Evolutionary conservation across 148 eudicot genomes (phyloP), one percentile per base, ranked within the genome.

Genomic region (Arctostaphylos glauca): DNA sequence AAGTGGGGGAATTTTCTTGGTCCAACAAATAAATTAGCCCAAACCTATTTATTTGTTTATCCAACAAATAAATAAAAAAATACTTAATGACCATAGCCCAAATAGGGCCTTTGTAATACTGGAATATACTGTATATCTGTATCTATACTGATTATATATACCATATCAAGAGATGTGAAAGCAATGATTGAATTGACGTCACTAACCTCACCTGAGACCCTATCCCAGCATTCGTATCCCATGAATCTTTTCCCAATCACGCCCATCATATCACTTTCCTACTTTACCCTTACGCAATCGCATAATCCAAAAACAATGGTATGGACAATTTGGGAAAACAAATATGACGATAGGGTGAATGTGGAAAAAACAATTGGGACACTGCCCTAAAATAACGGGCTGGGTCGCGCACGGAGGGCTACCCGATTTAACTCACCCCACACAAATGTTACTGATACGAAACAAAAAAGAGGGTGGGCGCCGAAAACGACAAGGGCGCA

Each of bases 381-480:
- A 87, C 46, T 78, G 67, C 74, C 88, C 92, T 83, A 58, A 81
- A 84, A 81, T 23, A 72, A 72, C 88, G 89, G 91, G 19, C 50
- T 68, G 86, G 86, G 86, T 87, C 53, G 21, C 54, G 83, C 86
- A 87, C 84, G 88, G 43, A 66, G 80, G 76, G 38, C 53, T 72
- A 82, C 74, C 80, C 10, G 84, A 82, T 59, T 70, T 59, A 66
- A 81, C 46, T 41, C 41, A 19, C n/a, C 52, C 79, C 13, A 6
- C 70, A 48, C 38, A 21, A 49, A n/a, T 14, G 0, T 5, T 5
- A 25, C n/a, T 0, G 10, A 76, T 76, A 52, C 19, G 44, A 76
- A 76, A 21, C 60, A 48, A 25, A 25, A 64, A 4, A 48, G n/a
- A 62, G 31, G 19, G n/a, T 48, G 21, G 56, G 79, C 64, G 46